A percentile compares a stretch with the other conserved stretches of the same genome.
Evolutionary conservation across 1,139 yeast genomes (phyloP).

Genomic region (Protomyces arabidopsidicola): DNA sequence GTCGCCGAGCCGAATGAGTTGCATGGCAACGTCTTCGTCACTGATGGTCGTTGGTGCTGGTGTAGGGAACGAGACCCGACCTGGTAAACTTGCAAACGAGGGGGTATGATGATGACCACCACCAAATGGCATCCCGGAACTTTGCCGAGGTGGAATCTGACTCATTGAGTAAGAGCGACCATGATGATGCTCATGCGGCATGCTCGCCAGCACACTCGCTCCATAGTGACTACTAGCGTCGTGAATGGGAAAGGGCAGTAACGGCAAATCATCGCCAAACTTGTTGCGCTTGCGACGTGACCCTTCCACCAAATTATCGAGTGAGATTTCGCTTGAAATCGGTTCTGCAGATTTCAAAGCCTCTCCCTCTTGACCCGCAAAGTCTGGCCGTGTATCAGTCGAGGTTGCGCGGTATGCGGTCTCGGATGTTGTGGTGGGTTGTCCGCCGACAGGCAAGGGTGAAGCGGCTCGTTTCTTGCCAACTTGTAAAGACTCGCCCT

Average conservation of each 20-base stretch:
- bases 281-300: constrained; percentile 27
- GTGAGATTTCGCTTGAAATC: constrained; percentile 24
- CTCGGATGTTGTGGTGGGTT: neutral
- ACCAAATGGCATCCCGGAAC: neutral
- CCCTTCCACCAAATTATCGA: constrained; percentile 26
- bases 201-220: neutral
- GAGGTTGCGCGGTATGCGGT: neutral
- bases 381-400: neutral
- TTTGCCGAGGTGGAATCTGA: neutral
- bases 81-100: constrained; percentile 11
- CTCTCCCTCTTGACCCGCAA: neutral
- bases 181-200: constrained; percentile 2
- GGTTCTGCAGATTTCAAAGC: neutral
- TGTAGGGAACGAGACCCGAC: constrained; percentile 25
- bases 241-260: constrained; percentile 16
- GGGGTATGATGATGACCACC: constrained; percentile 5
- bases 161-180: neutral
- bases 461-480: neutral
- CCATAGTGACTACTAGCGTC: neutral
- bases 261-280: constrained; percentile 22
- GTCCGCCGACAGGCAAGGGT: neutral
- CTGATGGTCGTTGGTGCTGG: constrained; percentile 29
- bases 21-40: constrained; percentile 30
- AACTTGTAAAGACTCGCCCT: neutral
- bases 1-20: constrained; percentile 29